Conservation (phyloP, 1,284 basidiomycete species). For the Afroboletus lepidellus region DNA sequence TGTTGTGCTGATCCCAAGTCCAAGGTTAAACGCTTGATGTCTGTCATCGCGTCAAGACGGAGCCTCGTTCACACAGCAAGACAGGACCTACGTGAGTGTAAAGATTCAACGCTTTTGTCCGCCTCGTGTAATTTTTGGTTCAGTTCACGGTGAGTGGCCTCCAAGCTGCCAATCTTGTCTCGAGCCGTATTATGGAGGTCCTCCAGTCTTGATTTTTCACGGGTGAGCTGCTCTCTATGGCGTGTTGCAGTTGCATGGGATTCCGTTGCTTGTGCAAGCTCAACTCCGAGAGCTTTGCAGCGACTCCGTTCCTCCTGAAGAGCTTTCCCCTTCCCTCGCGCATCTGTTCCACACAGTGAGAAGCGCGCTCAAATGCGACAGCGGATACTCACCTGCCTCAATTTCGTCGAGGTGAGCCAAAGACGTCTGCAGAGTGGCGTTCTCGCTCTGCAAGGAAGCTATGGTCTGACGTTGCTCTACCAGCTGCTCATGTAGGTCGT, state of each 20-base stretch:
- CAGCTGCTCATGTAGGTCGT: conserved; percentile 16
- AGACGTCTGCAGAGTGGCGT: conserved; percentile 18
- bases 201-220: conserved; percentile 33
- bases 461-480: conserved; percentile 21
- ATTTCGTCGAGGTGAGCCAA: conserved; percentile 15
- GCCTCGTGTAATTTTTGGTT: conserved; percentile 13
- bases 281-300: conserved; percentile 15
- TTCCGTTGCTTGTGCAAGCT: conserved; percentile 19
- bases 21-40: conserved; percentile 17
- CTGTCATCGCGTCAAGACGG: conserved; percentile 15
- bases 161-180: conserved; percentile 20
- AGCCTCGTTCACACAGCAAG: background rate
- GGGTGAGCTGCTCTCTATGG: conserved; percentile 19
- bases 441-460: conserved; percentile 17
- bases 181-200: conserved; percentile 20
- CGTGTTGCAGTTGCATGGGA: conserved; percentile 8
- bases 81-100: conserved; percentile 21
- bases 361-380: background rate
- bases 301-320: conserved; percentile 22
- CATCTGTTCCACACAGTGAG: conserved; percentile 12
- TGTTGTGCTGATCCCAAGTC: conserved; percentile 20
- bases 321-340: conserved; percentile 2
- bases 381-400: conserved; percentile 13
- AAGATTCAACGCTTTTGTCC: conserved; percentile 8
- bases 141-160: conserved; percentile 8